phyloP scores from a whole-genome alignment of 805 yeast genomes.

The Metschnikowia santaceciliae region DNA sequence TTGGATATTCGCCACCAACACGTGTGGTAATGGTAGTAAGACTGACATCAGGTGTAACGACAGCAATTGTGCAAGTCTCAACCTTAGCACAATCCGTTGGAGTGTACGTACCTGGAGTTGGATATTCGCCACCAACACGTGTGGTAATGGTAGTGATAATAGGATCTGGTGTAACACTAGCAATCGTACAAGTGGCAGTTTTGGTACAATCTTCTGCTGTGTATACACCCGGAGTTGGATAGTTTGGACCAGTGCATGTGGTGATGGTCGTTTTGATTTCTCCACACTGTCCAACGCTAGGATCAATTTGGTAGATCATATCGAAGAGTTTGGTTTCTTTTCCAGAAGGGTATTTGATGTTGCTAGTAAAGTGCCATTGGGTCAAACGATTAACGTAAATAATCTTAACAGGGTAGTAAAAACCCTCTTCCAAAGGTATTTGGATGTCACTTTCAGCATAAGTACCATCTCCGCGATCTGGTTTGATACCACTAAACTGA shows the following conservation, averaged over 20 bases:
- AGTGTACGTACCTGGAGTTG: no score
- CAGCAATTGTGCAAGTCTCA: no score
- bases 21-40: no score
- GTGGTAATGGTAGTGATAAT: no score
- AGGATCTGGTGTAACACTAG: no score
- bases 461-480: background rate
- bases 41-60: no score
- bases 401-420: slow-evolving; percentile 3
- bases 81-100: no score
- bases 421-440: background rate
- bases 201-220: no score
- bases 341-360: background rate
- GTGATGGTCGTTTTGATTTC: background rate
- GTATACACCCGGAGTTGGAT: background rate
- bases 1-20: no score
- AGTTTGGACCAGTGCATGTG: background rate
- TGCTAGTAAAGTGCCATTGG: background rate
- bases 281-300: background rate
- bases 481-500: background rate
- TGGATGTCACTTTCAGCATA: background rate
- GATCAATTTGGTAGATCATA: background rate
- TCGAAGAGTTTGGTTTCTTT: background rate
- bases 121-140: no score
- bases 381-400: background rate
- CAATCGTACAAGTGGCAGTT: no score